Base-by-base conservation (phyloP, 2,329 filamentous ascomycete genomes). In the Rutstroemia sp. region DNA sequence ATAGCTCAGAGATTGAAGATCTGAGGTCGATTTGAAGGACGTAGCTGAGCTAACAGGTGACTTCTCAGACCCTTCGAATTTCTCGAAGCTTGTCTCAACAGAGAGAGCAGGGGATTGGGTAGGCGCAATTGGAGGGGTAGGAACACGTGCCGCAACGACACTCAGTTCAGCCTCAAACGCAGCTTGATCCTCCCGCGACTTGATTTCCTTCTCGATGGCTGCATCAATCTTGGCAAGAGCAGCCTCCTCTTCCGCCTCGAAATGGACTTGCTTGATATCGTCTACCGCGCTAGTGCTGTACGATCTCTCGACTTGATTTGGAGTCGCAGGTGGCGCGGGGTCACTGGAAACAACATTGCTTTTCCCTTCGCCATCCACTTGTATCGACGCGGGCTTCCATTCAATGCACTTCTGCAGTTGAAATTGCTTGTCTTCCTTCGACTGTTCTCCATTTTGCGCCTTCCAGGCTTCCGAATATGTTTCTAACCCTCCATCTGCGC, bases 401-500 rank as follows among this genome's bases (percentile, higher is more conserved):
- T 94, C 92, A 65, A 96, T 90, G 61, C 86, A 82, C 72, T 90
- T 87, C 56, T 87, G 87, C 70, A 95, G 92, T 71, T 96, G 88
- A 67, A 91, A 95, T 71, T 96, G 90, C 45, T 86, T 86, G 90
- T 90, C 96, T 70, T 96, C 92, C 63, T 87, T 84, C 51, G 90
- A 87, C 49, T 85, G 74, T 39, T 81, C 80, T 50, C 79, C 78
- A 70, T 92, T 85, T 62, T 86, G 82, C 71, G 88, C 87, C 72
- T 92, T 90, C 77, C 94, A 88, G 54, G 90, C 89, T 71, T 94
- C 90, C 67, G 91, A 95, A 74, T 96, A 96, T 66, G 90, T 91
- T 61, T 92, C 91, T 79, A 97, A 70, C 59, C 87, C 88, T 61
- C 81, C 81, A 74, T 87, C 81, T 57, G 77, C 74, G 55, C 80